phyloP scores from a whole-genome alignment of 768 basidiomycete genomes.

The Lactarius sanguifluus region DNA sequence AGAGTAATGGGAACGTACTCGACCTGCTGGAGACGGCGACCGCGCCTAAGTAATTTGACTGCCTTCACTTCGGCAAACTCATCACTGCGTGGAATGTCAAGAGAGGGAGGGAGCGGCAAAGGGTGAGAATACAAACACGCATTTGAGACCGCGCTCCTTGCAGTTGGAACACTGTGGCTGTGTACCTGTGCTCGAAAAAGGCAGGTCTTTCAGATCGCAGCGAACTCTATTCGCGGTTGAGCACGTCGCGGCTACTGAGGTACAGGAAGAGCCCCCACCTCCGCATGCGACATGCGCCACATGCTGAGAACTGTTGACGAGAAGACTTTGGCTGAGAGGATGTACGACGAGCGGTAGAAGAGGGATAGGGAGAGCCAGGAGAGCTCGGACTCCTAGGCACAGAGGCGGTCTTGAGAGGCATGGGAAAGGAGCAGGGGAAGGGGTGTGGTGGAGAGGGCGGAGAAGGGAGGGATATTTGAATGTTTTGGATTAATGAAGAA shows the following conservation, averaged over 20 bases:
- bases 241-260: neutral
- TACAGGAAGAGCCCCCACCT: conserved; percentile 45
- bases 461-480: conserved; percentile 32
- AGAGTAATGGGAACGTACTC: conserved; percentile 52
- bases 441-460: conserved; percentile 25
- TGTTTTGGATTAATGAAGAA: conserved; percentile 26
- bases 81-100: conserved; percentile 52
- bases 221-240: conserved; percentile 60
- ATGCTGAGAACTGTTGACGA: conserved; percentile 87
- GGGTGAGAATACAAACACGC: conserved; percentile 68
- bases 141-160: conserved; percentile 83
- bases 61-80: conserved; percentile 91
- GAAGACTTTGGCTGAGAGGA: conserved; percentile 64
- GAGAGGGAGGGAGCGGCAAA: neutral
- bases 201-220: conserved; percentile 88
- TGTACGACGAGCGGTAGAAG: conserved; percentile 36
- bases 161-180: conserved; percentile 80
- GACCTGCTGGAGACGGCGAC: conserved; percentile 78
- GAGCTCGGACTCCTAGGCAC: conserved; percentile 33
- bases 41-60: conserved; percentile 78
- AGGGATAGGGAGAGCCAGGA: conserved; percentile 36
- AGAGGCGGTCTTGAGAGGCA: conserved; percentile 34
- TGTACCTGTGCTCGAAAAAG: conserved; percentile 45
- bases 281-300: conserved; percentile 89
- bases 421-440: conserved; percentile 28